Base-by-base conservation (phyloP, 305 asterid species). In the Caryopteris hybrid region DNA sequence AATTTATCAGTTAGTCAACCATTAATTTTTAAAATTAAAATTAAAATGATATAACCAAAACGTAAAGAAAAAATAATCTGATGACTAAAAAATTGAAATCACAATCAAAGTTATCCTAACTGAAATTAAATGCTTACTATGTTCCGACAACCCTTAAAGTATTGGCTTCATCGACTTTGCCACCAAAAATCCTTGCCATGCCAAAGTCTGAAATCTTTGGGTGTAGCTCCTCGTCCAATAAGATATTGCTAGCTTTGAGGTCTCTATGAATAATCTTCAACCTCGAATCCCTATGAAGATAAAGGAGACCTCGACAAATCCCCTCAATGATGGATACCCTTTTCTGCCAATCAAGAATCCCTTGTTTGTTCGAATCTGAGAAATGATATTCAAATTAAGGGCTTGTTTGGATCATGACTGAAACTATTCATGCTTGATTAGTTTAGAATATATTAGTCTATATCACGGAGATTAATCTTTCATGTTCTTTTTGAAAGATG, bases 151-250 rank as follows among this genome's bases (percentile, higher is more conserved):
- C 78, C 39, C 81, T 69, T 48, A 43, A 51, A 6, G 83, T 80
- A 51, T 73, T 63, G 53, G 79, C 81, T 65, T 83, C 80, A 66
- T 72, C 67, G 27, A 74, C 76, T 23, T 69, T 71, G 22, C 69
- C 62, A 22, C 80, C 67, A 7, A 80, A 83, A 47, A 82, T 76
- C 59, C 81, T 74, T 3, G 83, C 85, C 81, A 74, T 74, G 1
- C 83, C 87, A 53, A 82, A 82, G 55, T 82, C 87, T 0, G 83
- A 79, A 11, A 82, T 79, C 61, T 82, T 82, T 1, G 85, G 79
- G 55, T 61, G 80, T 74, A 75, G 31, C 3, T 70, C 31, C 2
- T 71, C 61, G 17, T 80, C 80, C 47, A 80, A 61, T 61, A 77
- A 68, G 16, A 75, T 76, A 48, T 78, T 81, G 51, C 86, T 75